These are phyloP conservation scores for Claviceps capensis DNA, from an alignment of 2,329 filamentous ascomycete genomes.

Conservation along the genomic window DNA sequence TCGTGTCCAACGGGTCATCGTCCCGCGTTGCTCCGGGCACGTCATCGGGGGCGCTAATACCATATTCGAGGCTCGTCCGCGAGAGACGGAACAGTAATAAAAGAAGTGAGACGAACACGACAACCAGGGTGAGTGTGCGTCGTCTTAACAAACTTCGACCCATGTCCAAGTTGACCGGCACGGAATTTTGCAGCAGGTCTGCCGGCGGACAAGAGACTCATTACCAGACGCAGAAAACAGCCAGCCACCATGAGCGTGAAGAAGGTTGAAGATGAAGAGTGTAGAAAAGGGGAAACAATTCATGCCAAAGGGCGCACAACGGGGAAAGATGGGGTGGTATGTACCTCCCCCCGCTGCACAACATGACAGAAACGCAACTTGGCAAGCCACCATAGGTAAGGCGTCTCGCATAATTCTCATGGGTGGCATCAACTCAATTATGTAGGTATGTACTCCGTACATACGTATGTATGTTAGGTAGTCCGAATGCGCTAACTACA, in stretches of 20 bases:
- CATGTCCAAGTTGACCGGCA: background rate
- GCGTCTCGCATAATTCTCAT: too few relatives aligned
- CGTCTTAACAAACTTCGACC: background rate
- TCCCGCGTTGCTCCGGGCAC: background rate
- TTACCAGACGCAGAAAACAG: background rate
- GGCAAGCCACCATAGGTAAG: too few relatives aligned
- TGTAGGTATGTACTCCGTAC: too few relatives aligned
- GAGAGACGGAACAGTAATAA: background rate
- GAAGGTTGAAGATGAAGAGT: background rate
- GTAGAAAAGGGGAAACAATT: background rate
- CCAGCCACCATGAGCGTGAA: background rate
- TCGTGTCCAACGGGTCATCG: too few relatives aligned
- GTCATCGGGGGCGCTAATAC: background rate
- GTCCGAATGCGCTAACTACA: too few relatives aligned
- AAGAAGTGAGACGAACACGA: background rate
- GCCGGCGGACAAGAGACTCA: background rate
- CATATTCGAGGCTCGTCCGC: background rate
- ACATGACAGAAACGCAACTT: too few relatives aligned
- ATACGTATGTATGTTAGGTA: too few relatives aligned
- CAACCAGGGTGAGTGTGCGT: background rate
- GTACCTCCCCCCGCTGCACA: too few relatives aligned
- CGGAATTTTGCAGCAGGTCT: background rate
- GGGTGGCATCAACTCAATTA: too few relatives aligned
- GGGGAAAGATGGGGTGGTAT: too few relatives aligned
- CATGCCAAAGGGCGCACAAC: too few relatives aligned